phyloP scores from a whole-genome alignment of 2,329 filamentous ascomycete genomes.

The Aspergillus transmontanensis region DNA sequence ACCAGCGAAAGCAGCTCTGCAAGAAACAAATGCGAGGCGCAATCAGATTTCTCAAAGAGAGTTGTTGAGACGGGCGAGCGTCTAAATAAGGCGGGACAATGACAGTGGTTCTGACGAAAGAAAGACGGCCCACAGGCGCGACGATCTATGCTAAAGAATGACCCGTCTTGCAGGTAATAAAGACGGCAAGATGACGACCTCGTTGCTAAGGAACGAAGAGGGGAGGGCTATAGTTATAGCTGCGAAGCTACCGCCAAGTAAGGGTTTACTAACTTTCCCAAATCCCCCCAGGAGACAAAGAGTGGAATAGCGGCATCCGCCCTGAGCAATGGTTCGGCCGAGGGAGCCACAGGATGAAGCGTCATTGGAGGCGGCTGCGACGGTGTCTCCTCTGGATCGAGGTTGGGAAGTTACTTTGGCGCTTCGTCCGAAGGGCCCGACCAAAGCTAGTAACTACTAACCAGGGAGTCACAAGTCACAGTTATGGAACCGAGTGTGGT shows the following conservation, averaged over 20 bases:
- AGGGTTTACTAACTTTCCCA: not conserved
- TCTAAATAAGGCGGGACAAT: slow-evolving; percentile 8
- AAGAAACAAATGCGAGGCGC: slow-evolving; percentile 5
- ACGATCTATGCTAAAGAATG: slow-evolving; percentile 8
- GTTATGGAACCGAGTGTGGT: slow-evolving; percentile 11
- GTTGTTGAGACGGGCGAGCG: not conserved
- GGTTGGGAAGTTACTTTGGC: slow-evolving; percentile 1
- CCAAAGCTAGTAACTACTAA: not conserved
- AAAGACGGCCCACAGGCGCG: not conserved
- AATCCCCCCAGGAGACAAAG: slow-evolving; percentile 3
- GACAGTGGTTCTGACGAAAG: not conserved
- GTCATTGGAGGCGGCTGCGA: slow-evolving; percentile 14
- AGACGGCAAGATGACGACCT: slow-evolving; percentile 9
- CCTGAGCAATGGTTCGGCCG: not conserved
- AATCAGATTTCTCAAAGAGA: not conserved
- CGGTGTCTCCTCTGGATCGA: slow-evolving; percentile 15
- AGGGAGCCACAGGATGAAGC: slow-evolving; percentile 2
- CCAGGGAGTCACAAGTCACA: not conserved
- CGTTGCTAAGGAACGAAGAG: slow-evolving; percentile 9
- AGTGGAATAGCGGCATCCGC: slow-evolving; percentile 1
- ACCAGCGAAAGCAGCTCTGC: slow-evolving; percentile 3
- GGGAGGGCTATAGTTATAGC: not conserved
- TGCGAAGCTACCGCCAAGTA: slow-evolving; percentile 9
- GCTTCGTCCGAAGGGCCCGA: slow-evolving; percentile 1
- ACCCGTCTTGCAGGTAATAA: slow-evolving; percentile 7